phyloP scores from a whole-genome alignment of 1,284 basidiomycete species.

The Neolentinus lepideus region DNA sequence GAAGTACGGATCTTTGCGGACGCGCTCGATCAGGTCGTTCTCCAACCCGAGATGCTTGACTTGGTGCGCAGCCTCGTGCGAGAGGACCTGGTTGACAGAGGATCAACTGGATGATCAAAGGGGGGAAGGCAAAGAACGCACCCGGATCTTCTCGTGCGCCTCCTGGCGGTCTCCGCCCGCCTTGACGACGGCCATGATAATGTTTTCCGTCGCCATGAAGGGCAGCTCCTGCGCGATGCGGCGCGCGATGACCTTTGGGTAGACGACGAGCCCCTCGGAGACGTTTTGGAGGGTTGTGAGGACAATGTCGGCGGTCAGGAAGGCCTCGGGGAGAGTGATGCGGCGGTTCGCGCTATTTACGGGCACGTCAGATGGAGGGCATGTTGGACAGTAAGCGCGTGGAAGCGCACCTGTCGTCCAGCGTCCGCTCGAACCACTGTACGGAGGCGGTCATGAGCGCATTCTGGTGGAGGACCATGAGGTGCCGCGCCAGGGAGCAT shows the following conservation, averaged over 20 bases:
- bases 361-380: not conserved
- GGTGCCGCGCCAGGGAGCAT: conserved; percentile 89
- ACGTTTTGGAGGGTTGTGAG: conserved; percentile 95
- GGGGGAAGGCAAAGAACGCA: conserved; percentile 25
- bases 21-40: conserved; percentile 93
- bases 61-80: conserved; percentile 90
- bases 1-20: conserved; percentile 65
- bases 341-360: conserved; percentile 83
- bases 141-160: conserved; percentile 94
- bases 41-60: conserved; percentile 94
- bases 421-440: conserved; percentile 95
- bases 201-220: conserved; percentile 98
- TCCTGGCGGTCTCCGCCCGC: conserved; percentile 93
- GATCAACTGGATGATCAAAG: not conserved
- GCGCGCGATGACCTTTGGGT: conserved; percentile 91
- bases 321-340: conserved; percentile 94
- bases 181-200: conserved; percentile 99
- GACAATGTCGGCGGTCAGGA: conserved; percentile 95
- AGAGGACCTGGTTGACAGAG: conserved; percentile 54
- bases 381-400: not conserved
- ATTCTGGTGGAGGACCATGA: conserved; percentile 92
- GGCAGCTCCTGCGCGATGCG: conserved; percentile 94
- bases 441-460: conserved; percentile 87
- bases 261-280: conserved; percentile 95
- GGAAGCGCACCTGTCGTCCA: conserved; percentile 75